Percentiles rank a stretch among this genome's conserved stretches.
Evolutionary conservation across 176 grass and related monocot genomes (phyloP).

Genomic region (Aegilops tauschii): DNA sequence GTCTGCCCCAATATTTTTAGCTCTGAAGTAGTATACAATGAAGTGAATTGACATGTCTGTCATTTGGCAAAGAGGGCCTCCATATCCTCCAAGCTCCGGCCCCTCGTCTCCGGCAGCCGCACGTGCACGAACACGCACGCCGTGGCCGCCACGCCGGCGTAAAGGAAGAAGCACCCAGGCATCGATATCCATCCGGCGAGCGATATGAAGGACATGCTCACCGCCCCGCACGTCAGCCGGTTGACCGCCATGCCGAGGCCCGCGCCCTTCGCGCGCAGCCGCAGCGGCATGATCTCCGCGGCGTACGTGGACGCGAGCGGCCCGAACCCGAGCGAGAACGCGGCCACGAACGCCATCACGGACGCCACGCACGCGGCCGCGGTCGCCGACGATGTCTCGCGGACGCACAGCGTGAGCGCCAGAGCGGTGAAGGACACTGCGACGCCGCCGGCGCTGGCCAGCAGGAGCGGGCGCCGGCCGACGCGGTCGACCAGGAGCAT

Average conservation of each 20-base stretch:
- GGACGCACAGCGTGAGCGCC: background rate
- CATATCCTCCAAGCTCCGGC: conserved; percentile 4
- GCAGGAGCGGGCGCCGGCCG: background rate
- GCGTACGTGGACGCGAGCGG: background rate
- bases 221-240: conserved; percentile 5
- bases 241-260: background rate
- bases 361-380: background rate
- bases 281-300: background rate
- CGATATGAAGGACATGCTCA: conserved; percentile 11
- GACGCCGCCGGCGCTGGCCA: conserved; percentile 5
- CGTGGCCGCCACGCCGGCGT: background rate
- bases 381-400: background rate
- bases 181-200: background rate
- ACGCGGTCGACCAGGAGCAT: background rate
- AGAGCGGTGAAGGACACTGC: background rate
- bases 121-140: background rate
- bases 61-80: background rate
- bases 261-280: background rate
- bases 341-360: background rate
- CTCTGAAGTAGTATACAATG: too few relatives aligned
- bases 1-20: background rate
- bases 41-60: background rate
- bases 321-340: conserved; percentile 1
- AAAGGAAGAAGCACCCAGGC: conserved; percentile 15
- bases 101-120: background rate